Base-by-base conservation (phyloP, 495 filamentous ascomycete genomes). In the Pyrenopolyporus hunteri region DNA sequence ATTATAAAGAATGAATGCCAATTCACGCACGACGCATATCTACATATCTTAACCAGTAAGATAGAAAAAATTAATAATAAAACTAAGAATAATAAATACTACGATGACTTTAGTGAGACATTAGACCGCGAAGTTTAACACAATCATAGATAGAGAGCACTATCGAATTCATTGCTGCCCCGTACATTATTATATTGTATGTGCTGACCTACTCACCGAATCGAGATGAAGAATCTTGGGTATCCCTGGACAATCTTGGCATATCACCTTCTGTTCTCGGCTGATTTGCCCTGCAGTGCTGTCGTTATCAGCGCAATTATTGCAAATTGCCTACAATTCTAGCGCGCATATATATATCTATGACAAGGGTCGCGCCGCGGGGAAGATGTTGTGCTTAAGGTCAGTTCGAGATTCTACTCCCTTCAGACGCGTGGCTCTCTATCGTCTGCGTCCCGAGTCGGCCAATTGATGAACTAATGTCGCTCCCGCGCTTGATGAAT, bases 241-340 rank as follows among this genome's bases (percentile, higher is more conserved):
- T 37, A 52, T 39, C 63, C 57, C 57, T 53, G 51, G 35, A 35
- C 9, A 32, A 20, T 46, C 62, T 65, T 60, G 63, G 63, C 56
- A 47, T 47, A 66, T 66, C 63, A 66, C 63, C 63, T 66, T 66
- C 63, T 66, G 20, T 57, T 66, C 63, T 66, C 63, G 63, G 63
- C 63, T 60, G 63, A 66, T 66, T 52, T 60, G 56, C 57, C 51
- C 26, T 57, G 55, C 61, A 42, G 36, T n/a, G 2, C 22, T 25
- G 23, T 59, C 55, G 50, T 66, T 66, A 66, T 66, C 63, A 49
- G 56, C 43, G 33, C 54, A 53, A 4, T 56, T 55, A 14, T 56
- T 46, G 44, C 44, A 62, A 62, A 35, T 55, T 57, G 47, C 39
- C 25, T 46, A 29, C 42, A 13, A 28, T 13, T 26, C 13, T 28